Conservation (phyloP, 2,329 filamentous ascomycete genomes). For the Xylaria sp. region DNA sequence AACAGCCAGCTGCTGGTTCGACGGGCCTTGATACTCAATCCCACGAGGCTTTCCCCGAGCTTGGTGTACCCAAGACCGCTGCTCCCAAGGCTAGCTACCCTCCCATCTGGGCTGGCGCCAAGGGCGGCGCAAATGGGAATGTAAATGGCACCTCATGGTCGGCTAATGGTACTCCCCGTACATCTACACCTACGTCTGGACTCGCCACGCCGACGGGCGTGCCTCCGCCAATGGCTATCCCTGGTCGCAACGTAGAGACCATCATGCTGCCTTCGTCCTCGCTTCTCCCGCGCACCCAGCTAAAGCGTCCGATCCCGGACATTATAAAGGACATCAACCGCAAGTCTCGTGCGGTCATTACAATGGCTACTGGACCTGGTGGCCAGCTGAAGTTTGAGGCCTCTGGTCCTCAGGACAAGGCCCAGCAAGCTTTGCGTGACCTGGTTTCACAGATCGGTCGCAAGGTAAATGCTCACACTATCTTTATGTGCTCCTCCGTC, state of each 20-base stretch:
- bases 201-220: slow-evolving; percentile 57
- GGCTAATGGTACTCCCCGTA: slow-evolving; percentile 66
- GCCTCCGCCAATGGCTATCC: slow-evolving; percentile 74
- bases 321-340: slow-evolving; percentile 92
- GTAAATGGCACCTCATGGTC: slow-evolving; percentile 64
- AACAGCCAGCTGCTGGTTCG: slow-evolving; percentile 68
- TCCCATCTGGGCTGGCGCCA: slow-evolving; percentile 77
- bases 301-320: slow-evolving; percentile 87
- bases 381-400: slow-evolving; percentile 85
- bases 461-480: slow-evolving; percentile 69
- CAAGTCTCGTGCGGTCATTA: slow-evolving; percentile 86
- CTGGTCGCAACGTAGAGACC: slow-evolving; percentile 82
- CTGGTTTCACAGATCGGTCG: slow-evolving; percentile 87
- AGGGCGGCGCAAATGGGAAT: slow-evolving; percentile 67
- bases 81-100: slow-evolving; percentile 68
- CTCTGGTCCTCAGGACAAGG: slow-evolving; percentile 82
- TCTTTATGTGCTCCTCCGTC: neutral
- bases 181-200: slow-evolving; percentile 72
- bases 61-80: slow-evolving; percentile 75
- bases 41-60: slow-evolving; percentile 91
- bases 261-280: slow-evolving; percentile 79
- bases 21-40: slow-evolving; percentile 80
- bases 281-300: slow-evolving; percentile 77
- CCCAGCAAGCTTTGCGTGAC: slow-evolving; percentile 88
- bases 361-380: slow-evolving; percentile 76